Evolutionary conservation across 345 rosid genomes (phyloP).

Genomic region (Salix arbutifolia): DNA sequence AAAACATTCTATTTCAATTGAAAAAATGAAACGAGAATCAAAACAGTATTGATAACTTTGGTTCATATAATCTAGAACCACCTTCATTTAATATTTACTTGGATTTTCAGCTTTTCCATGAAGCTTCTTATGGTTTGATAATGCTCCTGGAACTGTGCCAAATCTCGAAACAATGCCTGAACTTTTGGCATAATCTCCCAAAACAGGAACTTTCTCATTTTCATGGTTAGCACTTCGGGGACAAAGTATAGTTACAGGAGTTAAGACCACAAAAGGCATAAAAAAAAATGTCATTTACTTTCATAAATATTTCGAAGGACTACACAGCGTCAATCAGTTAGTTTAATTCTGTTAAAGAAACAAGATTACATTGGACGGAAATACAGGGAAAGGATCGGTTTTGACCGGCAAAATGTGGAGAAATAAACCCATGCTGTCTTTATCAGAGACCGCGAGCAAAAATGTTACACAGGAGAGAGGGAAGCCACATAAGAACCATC

Average conservation of each 20-base stretch:
- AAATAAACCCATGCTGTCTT: not conserved
- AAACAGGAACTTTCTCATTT: not conserved
- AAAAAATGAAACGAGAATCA: too few relatives aligned
- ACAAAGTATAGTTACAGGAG: not conserved
- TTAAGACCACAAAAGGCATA: not conserved
- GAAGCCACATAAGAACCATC: conserved; percentile 55
- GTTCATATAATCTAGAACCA: not conserved
- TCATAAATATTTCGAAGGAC: not conserved
- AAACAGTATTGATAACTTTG: too few relatives aligned
- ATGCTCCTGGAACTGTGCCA: not conserved
- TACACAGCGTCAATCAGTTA: not conserved
- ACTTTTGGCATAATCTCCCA: not conserved
- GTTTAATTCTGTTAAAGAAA: not conserved
- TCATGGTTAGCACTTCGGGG: too few relatives aligned
- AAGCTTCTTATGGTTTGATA: not conserved
- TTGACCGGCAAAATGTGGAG: not conserved
- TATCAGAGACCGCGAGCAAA: not conserved
- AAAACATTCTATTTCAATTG: too few relatives aligned
- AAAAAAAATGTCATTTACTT: too few relatives aligned
- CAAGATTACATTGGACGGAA: not conserved
- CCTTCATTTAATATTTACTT: too few relatives aligned
- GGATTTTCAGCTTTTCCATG: not conserved
- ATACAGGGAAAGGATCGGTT: not conserved
- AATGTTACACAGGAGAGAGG: conserved; percentile 47
- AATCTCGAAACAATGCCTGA: not conserved